A percentile compares a stretch with the other conserved stretches of the same genome.
These are phyloP conservation scores for Quercus tomentella DNA, from an alignment of 331 rosid species.

Conservation along the genomic window DNA sequence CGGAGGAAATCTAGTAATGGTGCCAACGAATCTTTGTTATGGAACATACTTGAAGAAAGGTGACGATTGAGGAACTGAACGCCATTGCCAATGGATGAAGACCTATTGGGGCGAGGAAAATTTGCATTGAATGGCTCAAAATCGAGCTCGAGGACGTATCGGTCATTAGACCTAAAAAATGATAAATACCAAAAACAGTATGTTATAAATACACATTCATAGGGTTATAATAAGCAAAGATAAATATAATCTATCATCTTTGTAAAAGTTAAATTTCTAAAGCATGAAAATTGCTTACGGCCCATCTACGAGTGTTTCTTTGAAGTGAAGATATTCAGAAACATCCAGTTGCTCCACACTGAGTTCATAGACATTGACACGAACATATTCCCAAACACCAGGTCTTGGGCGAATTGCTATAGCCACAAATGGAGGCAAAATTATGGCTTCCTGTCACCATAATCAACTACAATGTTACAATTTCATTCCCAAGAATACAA, in stretches of 20 bases:
- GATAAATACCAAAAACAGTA: conserved; percentile 6
- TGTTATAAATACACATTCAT: background rate
- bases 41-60: conserved; percentile 84
- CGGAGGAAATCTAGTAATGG: conserved; percentile 89
- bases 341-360: conserved; percentile 78
- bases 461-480: background rate
- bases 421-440: conserved; percentile 93
- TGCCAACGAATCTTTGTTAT: conserved; percentile 67
- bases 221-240: conserved; percentile 7
- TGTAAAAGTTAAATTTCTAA: background rate
- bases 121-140: conserved; percentile 87
- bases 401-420: conserved; percentile 95
- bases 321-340: conserved; percentile 80
- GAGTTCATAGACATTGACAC: conserved; percentile 81
- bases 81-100: conserved; percentile 94
- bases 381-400: conserved; percentile 96
- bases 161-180: conserved; percentile 29
- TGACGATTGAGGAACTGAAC: conserved; percentile 95
- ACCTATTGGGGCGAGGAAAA: conserved; percentile 78
- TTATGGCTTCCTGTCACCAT: conserved; percentile 81
- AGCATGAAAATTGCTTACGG: conserved; percentile 34
- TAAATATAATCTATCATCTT: background rate
- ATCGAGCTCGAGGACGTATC: conserved; percentile 68
- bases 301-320: conserved; percentile 83
- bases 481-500: background rate